phyloP scores from a whole-genome alignment of 2,329 filamentous ascomycete genomes.

The Pezicula radicicola region DNA sequence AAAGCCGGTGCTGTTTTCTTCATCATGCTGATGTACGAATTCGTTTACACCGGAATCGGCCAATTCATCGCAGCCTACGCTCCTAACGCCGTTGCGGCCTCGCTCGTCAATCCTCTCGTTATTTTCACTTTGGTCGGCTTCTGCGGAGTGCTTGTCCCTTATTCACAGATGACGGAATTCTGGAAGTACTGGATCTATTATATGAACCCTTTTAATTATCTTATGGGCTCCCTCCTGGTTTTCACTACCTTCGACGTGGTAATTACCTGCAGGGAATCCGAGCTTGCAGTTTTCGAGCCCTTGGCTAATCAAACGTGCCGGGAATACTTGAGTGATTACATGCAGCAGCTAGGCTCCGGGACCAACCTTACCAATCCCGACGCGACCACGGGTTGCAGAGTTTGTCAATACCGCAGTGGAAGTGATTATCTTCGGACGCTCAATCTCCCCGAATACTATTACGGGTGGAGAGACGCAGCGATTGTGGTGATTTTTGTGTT shows the following conservation, averaged over 20 bases:
- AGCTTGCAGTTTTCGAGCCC: constrained; percentile 42
- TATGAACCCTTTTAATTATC: constrained; percentile 59
- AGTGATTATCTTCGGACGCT: constrained; percentile 57
- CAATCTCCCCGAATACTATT: constrained; percentile 58
- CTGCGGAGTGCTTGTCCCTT: constrained; percentile 73
- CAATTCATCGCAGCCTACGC: constrained; percentile 61
- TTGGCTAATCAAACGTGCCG: constrained; percentile 47
- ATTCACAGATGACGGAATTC: constrained; percentile 57
- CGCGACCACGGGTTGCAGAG: constrained; percentile 49
- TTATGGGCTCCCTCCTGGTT: constrained; percentile 53
- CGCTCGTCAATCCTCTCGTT: constrained; percentile 53
- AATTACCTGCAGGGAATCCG: constrained; percentile 45
- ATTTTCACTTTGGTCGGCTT: constrained; percentile 62
- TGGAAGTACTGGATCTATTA: constrained; percentile 57
- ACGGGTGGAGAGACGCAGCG: constrained; percentile 64
- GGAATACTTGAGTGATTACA: constrained; percentile 53
- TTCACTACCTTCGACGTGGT: constrained; percentile 53
- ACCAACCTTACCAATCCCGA: constrained; percentile 60
- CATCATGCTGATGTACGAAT: constrained; percentile 57
- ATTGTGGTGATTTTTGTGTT: constrained; percentile 42
- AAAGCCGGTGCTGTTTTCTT: constrained; percentile 50
- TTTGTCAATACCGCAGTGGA: constrained; percentile 59
- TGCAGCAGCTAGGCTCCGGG: constrained; percentile 40
- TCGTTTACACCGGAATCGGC: constrained; percentile 58
- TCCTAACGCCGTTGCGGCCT: constrained; percentile 57